Evolutionary conservation across 2,329 filamentous ascomycete species (phyloP).

Genomic region (Sodiomyces alkalinus): DNA sequence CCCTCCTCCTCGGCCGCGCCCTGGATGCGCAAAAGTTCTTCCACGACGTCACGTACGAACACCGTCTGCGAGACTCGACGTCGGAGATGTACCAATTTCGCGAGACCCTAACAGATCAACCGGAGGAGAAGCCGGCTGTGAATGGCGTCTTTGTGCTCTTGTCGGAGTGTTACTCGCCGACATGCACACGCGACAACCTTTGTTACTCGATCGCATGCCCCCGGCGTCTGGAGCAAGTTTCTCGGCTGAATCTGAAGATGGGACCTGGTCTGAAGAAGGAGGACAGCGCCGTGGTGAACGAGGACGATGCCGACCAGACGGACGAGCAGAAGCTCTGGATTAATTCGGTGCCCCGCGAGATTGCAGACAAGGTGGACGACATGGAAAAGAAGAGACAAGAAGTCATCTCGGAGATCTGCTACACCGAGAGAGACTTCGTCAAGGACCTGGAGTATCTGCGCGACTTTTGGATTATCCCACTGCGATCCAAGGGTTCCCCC

Average conservation of each 20-base stretch:
- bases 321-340: slow-evolving; percentile 99
- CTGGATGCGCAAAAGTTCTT: slow-evolving; percentile 98
- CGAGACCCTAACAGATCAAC: slow-evolving; percentile 76
- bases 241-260: slow-evolving; percentile 82
- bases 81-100: slow-evolving; percentile 95
- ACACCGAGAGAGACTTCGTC: slow-evolving; percentile 96
- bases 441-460: slow-evolving; percentile 96
- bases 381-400: slow-evolving; percentile 95
- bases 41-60: slow-evolving; percentile 97
- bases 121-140: slow-evolving; percentile 56
- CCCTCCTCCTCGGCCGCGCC: slow-evolving; percentile 76
- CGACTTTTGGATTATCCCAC: slow-evolving; percentile 95
- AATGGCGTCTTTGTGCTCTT: slow-evolving; percentile 94
- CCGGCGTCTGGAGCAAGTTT: slow-evolving; percentile 83
- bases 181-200: slow-evolving; percentile 84
- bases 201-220: slow-evolving; percentile 98
- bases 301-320: slow-evolving; percentile 69
- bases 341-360: slow-evolving; percentile 90
- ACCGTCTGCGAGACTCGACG: slow-evolving; percentile 83
- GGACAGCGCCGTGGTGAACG: slow-evolving; percentile 42
- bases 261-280: slow-evolving; percentile 69
- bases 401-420: slow-evolving; percentile 96
- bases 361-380: slow-evolving; percentile 80
- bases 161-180: slow-evolving; percentile 95
- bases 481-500: slow-evolving; percentile 68